phyloP scores from a whole-genome alignment of 805 yeast genomes.

The Candida xiaguanensis region DNA sequence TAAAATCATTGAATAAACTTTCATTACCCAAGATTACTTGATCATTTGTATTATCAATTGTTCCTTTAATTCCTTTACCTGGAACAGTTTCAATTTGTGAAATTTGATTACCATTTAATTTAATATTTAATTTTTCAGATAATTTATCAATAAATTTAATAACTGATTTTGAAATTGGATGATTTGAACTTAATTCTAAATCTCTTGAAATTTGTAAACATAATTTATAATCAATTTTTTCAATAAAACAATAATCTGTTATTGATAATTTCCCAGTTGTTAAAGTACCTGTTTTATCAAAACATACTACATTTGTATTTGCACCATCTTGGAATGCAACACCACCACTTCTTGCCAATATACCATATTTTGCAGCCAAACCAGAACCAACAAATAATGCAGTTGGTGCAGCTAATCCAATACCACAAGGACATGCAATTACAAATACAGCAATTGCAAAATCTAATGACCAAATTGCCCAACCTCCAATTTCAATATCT shows the following conservation, averaged over 20 bases:
- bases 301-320: conserved; percentile 57
- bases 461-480: conserved; percentile 75
- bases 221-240: conserved; percentile 15
- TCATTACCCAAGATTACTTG: conserved; percentile 59
- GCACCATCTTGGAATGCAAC: conserved; percentile 79
- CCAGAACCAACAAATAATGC: conserved; percentile 80
- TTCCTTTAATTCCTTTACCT: conserved; percentile 59
- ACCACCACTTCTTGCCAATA: conserved; percentile 78
- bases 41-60: conserved; percentile 15
- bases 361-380: conserved; percentile 71
- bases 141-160: conserved; percentile 34
- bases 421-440: conserved; percentile 83
- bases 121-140: conserved; percentile 14
- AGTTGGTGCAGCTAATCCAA: conserved; percentile 82
- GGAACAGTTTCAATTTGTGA: conserved; percentile 51
- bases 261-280: conserved; percentile 63
- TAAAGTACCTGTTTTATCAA: conserved; percentile 77
- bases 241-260: conserved; percentile 42
- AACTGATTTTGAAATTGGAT: conserved; percentile 65
- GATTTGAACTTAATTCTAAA: conserved; percentile 61
- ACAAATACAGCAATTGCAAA: conserved; percentile 79
- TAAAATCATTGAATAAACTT: conserved; percentile 47
- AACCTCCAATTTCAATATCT: conserved; percentile 67
- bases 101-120: conserved; percentile 31
- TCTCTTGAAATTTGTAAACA: conserved; percentile 52